Base-by-base conservation (phyloP, 176 grass and related monocot species). In the Ensete ventricosum region DNA sequence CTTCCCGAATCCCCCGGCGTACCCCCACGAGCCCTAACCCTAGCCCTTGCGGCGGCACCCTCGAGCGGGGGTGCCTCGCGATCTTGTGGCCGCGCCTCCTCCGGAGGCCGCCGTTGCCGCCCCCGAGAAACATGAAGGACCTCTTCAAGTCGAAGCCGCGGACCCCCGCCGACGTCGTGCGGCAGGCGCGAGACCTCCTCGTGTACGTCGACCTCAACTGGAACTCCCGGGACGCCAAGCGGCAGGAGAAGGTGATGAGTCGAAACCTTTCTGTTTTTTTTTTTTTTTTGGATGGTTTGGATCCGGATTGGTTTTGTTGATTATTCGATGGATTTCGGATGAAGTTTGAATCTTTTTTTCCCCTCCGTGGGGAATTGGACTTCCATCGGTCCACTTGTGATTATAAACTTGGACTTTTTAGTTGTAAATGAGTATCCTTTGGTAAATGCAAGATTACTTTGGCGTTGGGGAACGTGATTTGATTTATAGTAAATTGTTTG, bases 101-200 rank as follows among this genome's bases (percentile, higher is more conserved):
- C 67, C 17, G 2, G 43, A 48, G 48, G 27, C 48, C 4, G 67
- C 8, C 10, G 34, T 16, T 50, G 34, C 67, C 13, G 24, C 72
- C 72, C 23, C 6, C 14, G 72, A 14, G 16, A 17, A 34, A 10
- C 21, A 91, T 94, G 95, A 94, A 91, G 88, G 91, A 84, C 53
- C 86, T 99, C 74, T 91, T 99, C 80, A 99, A 91, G 86, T 86
- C 95, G 1, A 99, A 91, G 88, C 90, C 88, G 54, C 83, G 86
- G 83, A 99, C 88, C 58, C 86, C 91, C 24, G 78, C 89, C 1
- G 91, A 99, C 50, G 82, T 99, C 27, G 95, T 94, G 25, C 79
- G 88, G 64, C 91, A 91, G 74, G 89, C 91, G 63, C 82, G 90
- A 23, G 91, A 99, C 57, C 83, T 91, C 60, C 84, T 99, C 21